These are phyloP conservation scores for Colletotrichum cereale DNA, from an alignment of 2,329 filamentous ascomycete genomes.

Conservation along the genomic window DNA sequence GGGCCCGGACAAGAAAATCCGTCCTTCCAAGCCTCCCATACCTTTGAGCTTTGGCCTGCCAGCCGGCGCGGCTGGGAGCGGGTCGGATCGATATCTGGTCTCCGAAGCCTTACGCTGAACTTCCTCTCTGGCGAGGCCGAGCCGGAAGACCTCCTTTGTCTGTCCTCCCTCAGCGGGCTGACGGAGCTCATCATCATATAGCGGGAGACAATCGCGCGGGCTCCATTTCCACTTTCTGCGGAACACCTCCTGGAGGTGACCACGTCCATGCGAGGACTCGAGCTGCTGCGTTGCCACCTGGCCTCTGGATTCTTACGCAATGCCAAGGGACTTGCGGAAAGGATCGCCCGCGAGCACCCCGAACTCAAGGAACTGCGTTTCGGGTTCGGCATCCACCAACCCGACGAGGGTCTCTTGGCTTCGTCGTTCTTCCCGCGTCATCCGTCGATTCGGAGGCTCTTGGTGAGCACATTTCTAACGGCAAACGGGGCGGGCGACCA, in stretches of 20 bases:
- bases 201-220: neutral
- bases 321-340: neutral
- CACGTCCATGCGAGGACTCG: neutral
- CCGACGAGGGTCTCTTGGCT: neutral
- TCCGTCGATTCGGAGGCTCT: neutral
- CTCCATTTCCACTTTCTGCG: neutral
- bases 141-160: neutral
- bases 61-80: neutral
- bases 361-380: neutral
- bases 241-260: neutral
- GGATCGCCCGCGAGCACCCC: neutral
- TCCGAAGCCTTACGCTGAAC: neutral
- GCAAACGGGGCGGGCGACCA: neutral
- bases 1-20: neutral
- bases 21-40: neutral
- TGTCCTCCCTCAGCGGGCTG: neutral
- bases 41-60: neutral
- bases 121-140: neutral
- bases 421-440: neutral
- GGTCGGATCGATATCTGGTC: neutral
- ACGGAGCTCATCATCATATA: neutral
- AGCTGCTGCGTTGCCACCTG: neutral
- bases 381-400: neutral
- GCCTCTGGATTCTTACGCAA: neutral
- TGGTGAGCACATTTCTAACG: neutral